Conservation (phyloP, 192 early-diverging fungal genomes). For the Backusella luteola region DNA sequence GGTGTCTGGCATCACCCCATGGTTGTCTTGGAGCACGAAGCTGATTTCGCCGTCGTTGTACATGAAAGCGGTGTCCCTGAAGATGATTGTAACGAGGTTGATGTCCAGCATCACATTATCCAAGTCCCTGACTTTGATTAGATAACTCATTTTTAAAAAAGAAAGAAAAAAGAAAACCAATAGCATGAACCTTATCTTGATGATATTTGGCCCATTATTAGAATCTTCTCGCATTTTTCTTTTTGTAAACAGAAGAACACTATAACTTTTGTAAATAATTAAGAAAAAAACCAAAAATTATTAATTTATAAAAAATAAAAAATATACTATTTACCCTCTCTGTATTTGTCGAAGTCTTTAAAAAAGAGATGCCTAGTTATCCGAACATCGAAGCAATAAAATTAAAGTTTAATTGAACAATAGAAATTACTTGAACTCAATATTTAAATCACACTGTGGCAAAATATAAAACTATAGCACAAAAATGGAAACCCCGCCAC, state of each 20-base stretch:
- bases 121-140: constrained; percentile 26
- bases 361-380: background rate
- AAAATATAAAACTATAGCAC: background rate
- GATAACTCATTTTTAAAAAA: background rate
- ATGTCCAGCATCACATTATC: constrained; percentile 22
- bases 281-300: background rate
- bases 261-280: background rate
- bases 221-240: background rate
- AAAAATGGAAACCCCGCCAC: background rate
- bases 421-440: background rate
- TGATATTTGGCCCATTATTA: background rate
- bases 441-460: background rate
- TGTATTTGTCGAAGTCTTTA: background rate
- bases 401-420: background rate
- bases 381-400: background rate
- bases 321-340: background rate
- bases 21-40: constrained; percentile 63
- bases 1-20: constrained; percentile 93
- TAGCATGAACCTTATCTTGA: background rate
- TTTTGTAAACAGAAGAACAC: constrained; percentile 4
- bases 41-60: constrained; percentile 73
- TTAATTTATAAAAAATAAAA: background rate
- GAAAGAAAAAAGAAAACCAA: background rate
- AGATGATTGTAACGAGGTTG: constrained; percentile 75
- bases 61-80: constrained; percentile 72